Evolutionary conservation across 768 basidiomycete species (phyloP).

Genomic region (Serendipita sp.): DNA sequence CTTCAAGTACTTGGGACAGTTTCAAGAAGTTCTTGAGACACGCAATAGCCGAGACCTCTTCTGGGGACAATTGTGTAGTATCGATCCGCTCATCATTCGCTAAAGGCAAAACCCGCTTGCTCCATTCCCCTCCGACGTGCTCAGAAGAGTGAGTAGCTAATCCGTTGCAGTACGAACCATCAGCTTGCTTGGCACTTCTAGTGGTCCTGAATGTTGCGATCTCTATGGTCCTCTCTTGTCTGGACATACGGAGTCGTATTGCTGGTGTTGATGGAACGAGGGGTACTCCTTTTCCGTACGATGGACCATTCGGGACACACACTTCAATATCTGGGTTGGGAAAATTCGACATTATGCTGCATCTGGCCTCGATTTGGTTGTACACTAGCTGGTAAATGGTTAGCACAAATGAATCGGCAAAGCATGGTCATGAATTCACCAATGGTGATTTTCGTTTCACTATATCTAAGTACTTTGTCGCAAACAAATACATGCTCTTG

Average conservation of each 20-base stretch:
- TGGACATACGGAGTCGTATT: neutral
- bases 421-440: neutral
- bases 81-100: neutral
- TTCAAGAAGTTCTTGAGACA: neutral
- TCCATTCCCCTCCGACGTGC: constrained; percentile 2
- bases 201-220: neutral
- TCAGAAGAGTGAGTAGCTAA: neutral
- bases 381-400: neutral
- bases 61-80: neutral
- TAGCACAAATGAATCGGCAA: neutral
- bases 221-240: neutral
- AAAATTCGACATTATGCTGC: neutral
- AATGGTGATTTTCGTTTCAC: neutral
- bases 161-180: neutral
- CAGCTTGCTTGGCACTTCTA: neutral
- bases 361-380: neutral
- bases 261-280: neutral
- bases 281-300: too few species aligned
- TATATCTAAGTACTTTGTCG: neutral
- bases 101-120: neutral
- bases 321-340: neutral
- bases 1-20: neutral
- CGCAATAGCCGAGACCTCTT: neutral
- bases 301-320: neutral
- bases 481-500: neutral